phyloP scores from a whole-genome alignment of 345 rosid species.

The Iberis pinnata region DNA sequence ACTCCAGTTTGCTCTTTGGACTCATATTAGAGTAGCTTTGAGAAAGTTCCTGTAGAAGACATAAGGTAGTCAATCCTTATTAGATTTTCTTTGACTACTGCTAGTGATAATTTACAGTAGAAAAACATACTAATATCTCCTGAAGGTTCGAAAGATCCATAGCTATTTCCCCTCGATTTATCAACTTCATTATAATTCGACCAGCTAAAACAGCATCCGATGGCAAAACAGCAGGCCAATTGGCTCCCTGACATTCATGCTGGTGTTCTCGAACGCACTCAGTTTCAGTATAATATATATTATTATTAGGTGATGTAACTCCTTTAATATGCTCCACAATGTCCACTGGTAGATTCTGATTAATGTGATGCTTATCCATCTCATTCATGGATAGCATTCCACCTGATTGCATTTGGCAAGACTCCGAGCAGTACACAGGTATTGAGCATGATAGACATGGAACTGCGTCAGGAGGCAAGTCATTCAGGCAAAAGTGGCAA shows the following conservation, averaged over 20 bases:
- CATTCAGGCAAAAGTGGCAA: constrained; percentile 81
- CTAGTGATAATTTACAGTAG: neutral
- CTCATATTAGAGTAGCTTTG: constrained; percentile 53
- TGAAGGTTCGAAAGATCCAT: constrained; percentile 29
- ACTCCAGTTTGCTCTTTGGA: constrained; percentile 65
- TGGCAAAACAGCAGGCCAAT: constrained; percentile 76
- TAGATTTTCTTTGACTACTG: neutral
- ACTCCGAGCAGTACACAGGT: constrained; percentile 67
- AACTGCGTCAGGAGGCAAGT: constrained; percentile 60
- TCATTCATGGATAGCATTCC: constrained; percentile 30
- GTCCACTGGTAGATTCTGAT: constrained; percentile 25
- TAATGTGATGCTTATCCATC: constrained; percentile 21
- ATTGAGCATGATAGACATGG: constrained; percentile 69
- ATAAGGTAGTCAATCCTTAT: constrained; percentile 6
- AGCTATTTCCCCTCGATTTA: constrained; percentile 34
- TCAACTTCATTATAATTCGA: constrained; percentile 49
- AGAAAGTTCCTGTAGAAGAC: constrained; percentile 45
- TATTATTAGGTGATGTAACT: constrained; percentile 23
- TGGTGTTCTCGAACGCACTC: constrained; percentile 57
- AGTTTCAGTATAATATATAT: constrained; percentile 21
- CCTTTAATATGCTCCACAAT: constrained; percentile 38
- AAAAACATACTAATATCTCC: constrained; percentile 41
- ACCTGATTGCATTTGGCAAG: constrained; percentile 52
- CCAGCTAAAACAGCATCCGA: constrained; percentile 72
- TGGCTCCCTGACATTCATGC: constrained; percentile 70